phyloP scores from a whole-genome alignment of 2,329 filamentous ascomycete species.

The Clarireedia sp. region DNA sequence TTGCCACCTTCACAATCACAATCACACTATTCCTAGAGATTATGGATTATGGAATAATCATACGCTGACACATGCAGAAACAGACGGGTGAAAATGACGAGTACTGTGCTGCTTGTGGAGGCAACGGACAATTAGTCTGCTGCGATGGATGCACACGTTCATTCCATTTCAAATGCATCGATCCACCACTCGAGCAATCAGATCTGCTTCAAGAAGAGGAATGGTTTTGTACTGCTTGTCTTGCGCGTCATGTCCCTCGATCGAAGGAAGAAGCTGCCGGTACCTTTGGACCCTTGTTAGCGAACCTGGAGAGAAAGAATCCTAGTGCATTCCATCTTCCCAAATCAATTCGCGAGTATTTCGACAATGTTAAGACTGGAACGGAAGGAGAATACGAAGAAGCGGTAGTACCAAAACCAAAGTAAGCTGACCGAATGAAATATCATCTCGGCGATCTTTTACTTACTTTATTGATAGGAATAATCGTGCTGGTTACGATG shows the following conservation, averaged over 20 bases:
- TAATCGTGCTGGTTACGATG: conserved; percentile 45
- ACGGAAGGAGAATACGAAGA: conserved; percentile 77
- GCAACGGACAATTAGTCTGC: conserved; percentile 78
- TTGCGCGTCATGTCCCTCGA: conserved; percentile 38
- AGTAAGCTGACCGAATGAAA: conserved; percentile 42
- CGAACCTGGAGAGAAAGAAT: conserved; percentile 58
- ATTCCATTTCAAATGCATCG: conserved; percentile 83
- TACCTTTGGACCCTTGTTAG: conserved; percentile 56
- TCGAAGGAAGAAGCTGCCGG: conserved; percentile 36
- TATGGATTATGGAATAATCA: background rate
- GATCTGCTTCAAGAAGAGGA: conserved; percentile 58
- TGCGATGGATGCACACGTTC: conserved; percentile 88
- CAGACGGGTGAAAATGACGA: conserved; percentile 69
- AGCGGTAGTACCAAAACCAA: conserved; percentile 41
- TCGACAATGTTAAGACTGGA: conserved; percentile 71
- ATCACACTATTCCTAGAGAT: conserved; percentile 13
- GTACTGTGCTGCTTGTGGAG: conserved; percentile 78
- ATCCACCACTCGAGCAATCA: conserved; percentile 58
- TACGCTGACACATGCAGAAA: conserved; percentile 22
- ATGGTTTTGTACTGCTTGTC: conserved; percentile 78
- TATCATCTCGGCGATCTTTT: conserved; percentile 6
- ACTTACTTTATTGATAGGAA: conserved; percentile 32
- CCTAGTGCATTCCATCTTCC: conserved; percentile 69
- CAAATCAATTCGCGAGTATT: conserved; percentile 61
- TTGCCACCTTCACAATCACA: conserved; percentile 17